Evolutionary conservation across 805 yeast genomes (phyloP).

Genomic region (Monosporozyma unispora): DNA sequence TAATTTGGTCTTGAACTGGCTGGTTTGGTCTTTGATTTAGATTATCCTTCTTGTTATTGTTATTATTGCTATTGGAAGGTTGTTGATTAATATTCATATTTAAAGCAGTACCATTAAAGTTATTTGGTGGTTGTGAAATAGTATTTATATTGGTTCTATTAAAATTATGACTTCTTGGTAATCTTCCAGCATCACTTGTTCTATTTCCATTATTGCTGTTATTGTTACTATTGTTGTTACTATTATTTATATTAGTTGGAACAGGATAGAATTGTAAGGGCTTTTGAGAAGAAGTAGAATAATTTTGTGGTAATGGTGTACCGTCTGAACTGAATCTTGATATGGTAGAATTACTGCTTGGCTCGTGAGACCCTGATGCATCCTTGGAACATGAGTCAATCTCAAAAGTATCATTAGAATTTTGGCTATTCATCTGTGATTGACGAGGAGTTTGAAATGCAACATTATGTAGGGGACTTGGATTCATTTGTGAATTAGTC

Average conservation of each 20-base stretch:
- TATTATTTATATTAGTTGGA: constrained; percentile 16
- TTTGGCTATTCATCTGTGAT: constrained; percentile 3
- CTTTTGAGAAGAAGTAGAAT: constrained; percentile 27
- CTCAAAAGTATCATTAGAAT: neutral
- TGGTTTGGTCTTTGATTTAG: neutral
- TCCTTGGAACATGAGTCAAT: neutral
- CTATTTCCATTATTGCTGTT: neutral
- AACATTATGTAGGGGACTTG: constrained; percentile 28
- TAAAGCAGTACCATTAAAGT: neutral
- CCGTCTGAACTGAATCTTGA: constrained; percentile 10
- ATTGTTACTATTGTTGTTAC: neutral
- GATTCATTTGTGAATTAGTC: constrained; percentile 17
- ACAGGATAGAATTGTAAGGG: constrained; percentile 28
- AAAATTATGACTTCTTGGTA: neutral
- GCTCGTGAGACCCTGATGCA: neutral
- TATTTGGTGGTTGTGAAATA: neutral
- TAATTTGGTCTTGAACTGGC: neutral
- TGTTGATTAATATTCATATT: neutral
- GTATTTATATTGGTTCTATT: neutral
- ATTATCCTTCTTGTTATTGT: neutral
- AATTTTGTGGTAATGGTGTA: constrained; percentile 16
- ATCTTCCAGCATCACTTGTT: neutral
- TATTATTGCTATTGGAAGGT: neutral
- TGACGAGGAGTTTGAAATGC: constrained; percentile 31
- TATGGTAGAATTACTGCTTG: constrained; percentile 10